Conservation (phyloP, 164 flowering plant species). For the Tinospora cordifolia region DNA sequence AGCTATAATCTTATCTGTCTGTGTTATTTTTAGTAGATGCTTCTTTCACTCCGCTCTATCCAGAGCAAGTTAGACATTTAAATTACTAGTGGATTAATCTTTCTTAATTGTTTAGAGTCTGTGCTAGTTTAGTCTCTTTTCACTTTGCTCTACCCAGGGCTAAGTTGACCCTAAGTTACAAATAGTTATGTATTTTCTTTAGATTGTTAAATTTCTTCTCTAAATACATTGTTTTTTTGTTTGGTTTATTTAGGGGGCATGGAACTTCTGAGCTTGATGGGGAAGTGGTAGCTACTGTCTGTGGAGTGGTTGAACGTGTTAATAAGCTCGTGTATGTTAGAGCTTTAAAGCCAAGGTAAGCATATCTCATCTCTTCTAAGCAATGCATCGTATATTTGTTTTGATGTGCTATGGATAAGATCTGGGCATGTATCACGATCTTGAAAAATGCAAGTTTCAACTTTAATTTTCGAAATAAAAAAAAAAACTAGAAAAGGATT, state of each 20-base stretch:
- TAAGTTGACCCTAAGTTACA: too few species aligned
- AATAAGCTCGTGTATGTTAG: conserved; percentile 83
- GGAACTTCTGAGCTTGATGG: conserved; percentile 77
- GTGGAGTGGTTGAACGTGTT: conserved; percentile 94
- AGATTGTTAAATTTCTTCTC: too few species aligned
- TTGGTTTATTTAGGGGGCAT: conserved; percentile 61
- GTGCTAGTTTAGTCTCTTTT: too few species aligned
- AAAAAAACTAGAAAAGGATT: too few species aligned
- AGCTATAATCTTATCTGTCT: too few species aligned
- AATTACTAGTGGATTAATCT: too few species aligned
- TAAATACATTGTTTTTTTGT: not conserved
- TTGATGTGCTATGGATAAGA: not conserved
- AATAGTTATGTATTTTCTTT: too few species aligned
- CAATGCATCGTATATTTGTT: not conserved
- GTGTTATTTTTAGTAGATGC: too few species aligned
- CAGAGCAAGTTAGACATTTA: too few species aligned
- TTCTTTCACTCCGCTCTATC: too few species aligned
- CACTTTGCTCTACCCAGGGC: too few species aligned
- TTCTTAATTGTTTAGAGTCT: too few species aligned
- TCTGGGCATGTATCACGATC: not conserved
- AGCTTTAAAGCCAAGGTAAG: conserved; percentile 65
- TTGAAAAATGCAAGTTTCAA: not conserved
- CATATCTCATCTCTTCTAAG: not conserved
- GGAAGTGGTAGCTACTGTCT: conserved; percentile 71
- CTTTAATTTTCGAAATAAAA: not conserved